Percentiles rank a stretch among this genome's conserved stretches.
phyloP scores from a whole-genome alignment of 2,329 filamentous ascomycete species.

The Metarhizium sp. region DNA sequence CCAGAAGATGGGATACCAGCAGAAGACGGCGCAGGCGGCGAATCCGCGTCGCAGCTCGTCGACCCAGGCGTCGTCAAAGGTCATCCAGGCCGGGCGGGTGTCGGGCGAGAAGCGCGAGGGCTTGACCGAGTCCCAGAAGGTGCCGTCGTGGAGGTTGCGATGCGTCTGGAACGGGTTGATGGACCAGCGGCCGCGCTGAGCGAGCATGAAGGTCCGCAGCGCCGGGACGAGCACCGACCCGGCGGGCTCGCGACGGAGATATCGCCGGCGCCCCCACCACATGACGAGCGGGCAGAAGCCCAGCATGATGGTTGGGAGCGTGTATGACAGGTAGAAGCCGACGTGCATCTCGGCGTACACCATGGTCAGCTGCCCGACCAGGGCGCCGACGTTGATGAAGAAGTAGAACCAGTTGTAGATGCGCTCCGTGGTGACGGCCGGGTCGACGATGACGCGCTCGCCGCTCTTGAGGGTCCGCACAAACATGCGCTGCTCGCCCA shows the following conservation, averaged over 20 bases:
- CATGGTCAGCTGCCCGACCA: constrained; percentile 49
- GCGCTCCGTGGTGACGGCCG: constrained; percentile 56
- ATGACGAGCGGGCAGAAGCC: constrained; percentile 52
- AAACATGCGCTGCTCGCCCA: constrained; percentile 30
- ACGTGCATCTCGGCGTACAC: constrained; percentile 68
- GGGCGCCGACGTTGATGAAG: constrained; percentile 53
- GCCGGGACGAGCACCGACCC: constrained; percentile 63
- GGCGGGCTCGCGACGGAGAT: constrained; percentile 54
- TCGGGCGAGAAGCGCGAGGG: constrained; percentile 49
- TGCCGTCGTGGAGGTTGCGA: constrained; percentile 44
- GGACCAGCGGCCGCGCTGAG: constrained; percentile 61
- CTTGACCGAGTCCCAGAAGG: constrained; percentile 59
- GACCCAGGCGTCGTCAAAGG: constrained; percentile 75
- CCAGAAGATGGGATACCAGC: constrained; percentile 59
- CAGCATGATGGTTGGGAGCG: constrained; percentile 59
- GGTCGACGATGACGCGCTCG: constrained; percentile 62
- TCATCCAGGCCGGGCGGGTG: constrained; percentile 62
- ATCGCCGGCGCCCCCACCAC: constrained; percentile 48
- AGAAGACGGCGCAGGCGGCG: constrained; percentile 60
- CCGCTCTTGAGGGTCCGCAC: constrained; percentile 50
- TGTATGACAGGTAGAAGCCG: constrained; percentile 64
- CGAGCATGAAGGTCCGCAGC: constrained; percentile 52
- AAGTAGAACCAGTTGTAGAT: constrained; percentile 56
- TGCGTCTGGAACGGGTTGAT: constrained; percentile 53
- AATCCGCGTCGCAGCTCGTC: constrained; percentile 66